Evolutionary conservation across 2,329 filamentous ascomycete genomes (phyloP), one percentile per base, ranked within the genome.

Genomic region (Penicillium hordei): DNA sequence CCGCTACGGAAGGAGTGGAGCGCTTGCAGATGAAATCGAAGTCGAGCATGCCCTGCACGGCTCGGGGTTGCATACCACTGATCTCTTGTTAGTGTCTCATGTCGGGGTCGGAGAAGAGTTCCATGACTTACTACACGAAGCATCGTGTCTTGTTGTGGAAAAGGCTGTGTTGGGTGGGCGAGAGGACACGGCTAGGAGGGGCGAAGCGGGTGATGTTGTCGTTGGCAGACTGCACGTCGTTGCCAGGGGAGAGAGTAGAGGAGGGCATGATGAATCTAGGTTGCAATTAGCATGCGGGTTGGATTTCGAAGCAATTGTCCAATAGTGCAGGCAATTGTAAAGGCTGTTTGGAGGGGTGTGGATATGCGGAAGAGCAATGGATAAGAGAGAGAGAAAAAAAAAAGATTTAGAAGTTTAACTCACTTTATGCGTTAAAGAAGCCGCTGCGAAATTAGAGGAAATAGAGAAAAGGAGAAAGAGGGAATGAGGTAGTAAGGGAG

Each of bases 21-120:
- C 94, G 91, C 88, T 97, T 97, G 92, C 94, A 99, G 82, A 99
- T 99, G 86, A 97, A 99, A 85, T 99, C 94, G 79, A 99, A 99
- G 81, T 99, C 94, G 77, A 99, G 90, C 89, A 93, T 93, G 77
- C 89, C 89, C 82, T 93, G 90, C 67, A 93, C 90, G 70, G 90
- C 90, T 78, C 93, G 88, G 75, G 94, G 93, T 83, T 99, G 94
- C 75, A 99, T 91, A 79, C 94, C 94, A 82, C 85, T 87, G 70
- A 21, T 50, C 19, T 46, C 38, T 15, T 10, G 60, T 70, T 57
- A 67, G 59, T 57, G 62, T n/a, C 17, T 31, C 7, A 5, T n/a
- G 9, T 23, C 29, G 19, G 21, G 33, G 5, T 33, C n/a, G 13
- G 38, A 31, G 5, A 7, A 17, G 13, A n/a, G 13, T 7, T 13